Base-by-base conservation (phyloP, 306 rosid genomes). In the Inga laurina region DNA sequence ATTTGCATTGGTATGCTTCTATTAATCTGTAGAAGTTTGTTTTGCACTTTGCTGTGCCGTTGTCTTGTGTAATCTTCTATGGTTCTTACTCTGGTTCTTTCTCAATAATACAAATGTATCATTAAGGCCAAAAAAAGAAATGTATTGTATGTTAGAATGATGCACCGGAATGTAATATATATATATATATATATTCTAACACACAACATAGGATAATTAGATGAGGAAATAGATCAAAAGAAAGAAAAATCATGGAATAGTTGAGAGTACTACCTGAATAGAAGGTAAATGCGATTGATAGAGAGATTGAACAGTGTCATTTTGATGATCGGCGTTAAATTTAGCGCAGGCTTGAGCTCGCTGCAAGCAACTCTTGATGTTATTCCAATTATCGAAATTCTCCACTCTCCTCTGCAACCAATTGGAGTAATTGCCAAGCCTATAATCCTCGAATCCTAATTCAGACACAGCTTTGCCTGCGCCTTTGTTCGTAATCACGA, bases 401-500 rank as follows among this genome's bases (percentile, higher is more conserved):
- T 34, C 84, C 7, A 93, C 97, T 59, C 94, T 84, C 68, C 87
- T 88, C 91, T 91, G 96, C 22, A 93, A 84, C 97, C 94, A 93
- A 34, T 90, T 76, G 0, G 97, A 91, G 84, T 90, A 90, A 82
- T 91, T 94, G 0, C 92, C 94, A 19, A 93, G 94, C 85, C 82
- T 65, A 27, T 93, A 91, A 86, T 93, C 93, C 88, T 84, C 88
- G 65, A 90, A 93, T 1, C 94, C 97, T 49, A 90, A 86, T 51
- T 68, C 75, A 0, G 92, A 89, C 30, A 89, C 0, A 0, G 9
- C 90, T 15, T 83, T 41, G 0, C 96, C 92, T 0, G 96, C 95
- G 16, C 97, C 97, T 32, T 85, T 89, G 81, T 91, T 91, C 75
- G 94, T 91, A 15, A 91, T 85, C 3, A 49, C 89, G 56, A 90